Evolutionary conservation across 2,329 filamentous ascomycete species (phyloP), one percentile per base, ranked within the genome.

Genomic region (Pseudogymnoascus sp.): DNA sequence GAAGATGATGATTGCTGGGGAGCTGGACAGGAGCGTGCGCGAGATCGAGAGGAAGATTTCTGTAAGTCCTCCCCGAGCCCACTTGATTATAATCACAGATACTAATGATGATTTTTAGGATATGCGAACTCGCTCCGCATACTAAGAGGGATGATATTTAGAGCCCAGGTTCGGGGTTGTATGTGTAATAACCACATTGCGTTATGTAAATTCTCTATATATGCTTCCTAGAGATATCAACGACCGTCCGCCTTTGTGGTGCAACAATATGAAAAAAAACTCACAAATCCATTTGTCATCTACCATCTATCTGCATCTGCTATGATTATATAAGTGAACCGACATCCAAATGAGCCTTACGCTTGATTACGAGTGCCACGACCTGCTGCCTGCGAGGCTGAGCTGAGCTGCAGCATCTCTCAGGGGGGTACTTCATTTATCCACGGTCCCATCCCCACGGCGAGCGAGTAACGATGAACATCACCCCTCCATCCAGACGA

Each of bases 21-120:
- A 97, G 75, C 75, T 97, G 67, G 94, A 97, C 75, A 86, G 94
- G 62, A 93, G 90, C 41, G 86, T 97, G 61, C 79, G 91, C 68
- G 90, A 97, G 75, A 94, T 99, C 70, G 95, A 99, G 80, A 86
- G 94, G 70, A 97, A 97, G 77, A 93, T 99, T 71, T 91, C 89
- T 66, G 80, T 82, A 74, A 72, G 78, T 75, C 41, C 30, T 41
- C 9, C 22, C 22, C 38, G 25, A 11, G 11, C 22, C 18, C 33
- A 41, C 4, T 41, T 11, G 30, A 47, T 53, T 59, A 57, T 33
- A n/a, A 25, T 61, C 14, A 39, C 67, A 70, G 67, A 71, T 57
- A 47, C 37, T 38, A 9, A 41, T 36, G 28, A 35, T 12, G 18
- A 14, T 28, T 35, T 33, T 12, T 59, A 81, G 78, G 80, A 83